Conservation (phyloP, 495 filamentous ascomycete genomes). For the Amphirosellinia nigrospora region DNA sequence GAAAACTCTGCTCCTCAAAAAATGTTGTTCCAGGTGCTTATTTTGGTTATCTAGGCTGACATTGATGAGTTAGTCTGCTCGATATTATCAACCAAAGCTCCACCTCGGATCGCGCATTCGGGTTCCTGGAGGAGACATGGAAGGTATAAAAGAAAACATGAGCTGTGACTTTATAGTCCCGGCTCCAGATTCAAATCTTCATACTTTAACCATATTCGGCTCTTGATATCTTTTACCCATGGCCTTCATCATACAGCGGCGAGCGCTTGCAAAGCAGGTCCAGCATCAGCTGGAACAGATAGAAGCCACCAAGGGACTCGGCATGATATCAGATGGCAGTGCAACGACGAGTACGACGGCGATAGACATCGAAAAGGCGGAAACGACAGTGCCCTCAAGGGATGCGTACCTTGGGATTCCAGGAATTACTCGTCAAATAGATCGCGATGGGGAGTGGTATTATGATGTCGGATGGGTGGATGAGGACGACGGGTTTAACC, state of each 20-base stretch:
- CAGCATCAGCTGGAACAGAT: background rate
- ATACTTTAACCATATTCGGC: background rate
- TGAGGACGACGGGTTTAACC: slow-evolving; percentile 55
- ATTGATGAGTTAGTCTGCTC: background rate
- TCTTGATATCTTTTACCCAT: background rate
- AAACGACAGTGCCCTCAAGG: background rate
- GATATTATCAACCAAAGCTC: background rate
- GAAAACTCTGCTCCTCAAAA: background rate
- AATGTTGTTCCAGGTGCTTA: background rate
- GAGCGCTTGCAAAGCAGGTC: slow-evolving; percentile 8
- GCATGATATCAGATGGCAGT: background rate
- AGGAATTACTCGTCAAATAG: slow-evolving; percentile 13
- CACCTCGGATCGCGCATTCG: background rate
- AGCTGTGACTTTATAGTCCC: background rate
- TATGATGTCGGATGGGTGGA: slow-evolving; percentile 66
- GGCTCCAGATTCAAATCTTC: background rate
- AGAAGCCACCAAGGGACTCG: background rate
- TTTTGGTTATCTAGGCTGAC: background rate
- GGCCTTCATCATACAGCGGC: slow-evolving; percentile 18
- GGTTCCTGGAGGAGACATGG: background rate
- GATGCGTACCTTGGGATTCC: slow-evolving; percentile 6
- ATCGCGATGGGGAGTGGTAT: slow-evolving; percentile 12
- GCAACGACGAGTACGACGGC: background rate
- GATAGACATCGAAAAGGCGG: background rate
- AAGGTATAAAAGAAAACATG: background rate